Evolutionary conservation across 2,329 filamentous ascomycete species (phyloP).

Genomic region (Stagonosporopsis chrysanthemi): DNA sequence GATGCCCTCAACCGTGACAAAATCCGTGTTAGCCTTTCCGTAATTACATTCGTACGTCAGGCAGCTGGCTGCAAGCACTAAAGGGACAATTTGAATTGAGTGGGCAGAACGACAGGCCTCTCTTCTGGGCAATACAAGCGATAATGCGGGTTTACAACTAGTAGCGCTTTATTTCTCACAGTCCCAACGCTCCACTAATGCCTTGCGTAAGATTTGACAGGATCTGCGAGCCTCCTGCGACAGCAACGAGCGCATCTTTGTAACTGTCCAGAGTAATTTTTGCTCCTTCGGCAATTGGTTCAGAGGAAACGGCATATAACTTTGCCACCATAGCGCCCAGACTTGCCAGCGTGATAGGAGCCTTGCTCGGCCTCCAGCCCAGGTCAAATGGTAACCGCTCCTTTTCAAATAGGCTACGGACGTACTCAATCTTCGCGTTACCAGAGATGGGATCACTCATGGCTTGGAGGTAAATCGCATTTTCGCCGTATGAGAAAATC

Average conservation of each 20-base stretch:
- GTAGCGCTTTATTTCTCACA: neutral
- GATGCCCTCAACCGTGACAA: too few species aligned
- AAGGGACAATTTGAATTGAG: too few species aligned
- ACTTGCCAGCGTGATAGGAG: slow-evolving; percentile 22
- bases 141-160: too few species aligned
- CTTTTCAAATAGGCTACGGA: slow-evolving; percentile 24
- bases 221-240: slow-evolving; percentile 19
- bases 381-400: slow-evolving; percentile 25
- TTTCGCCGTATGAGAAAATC: slow-evolving; percentile 27
- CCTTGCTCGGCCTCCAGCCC: slow-evolving; percentile 26
- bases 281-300: slow-evolving; percentile 15
- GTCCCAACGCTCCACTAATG: slow-evolving; percentile 21
- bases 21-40: too few species aligned
- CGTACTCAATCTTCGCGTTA: slow-evolving; percentile 20
- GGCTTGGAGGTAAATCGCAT: slow-evolving; percentile 21
- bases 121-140: too few species aligned
- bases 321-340: slow-evolving; percentile 24
- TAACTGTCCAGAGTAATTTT: slow-evolving; percentile 24
- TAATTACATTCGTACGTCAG: too few species aligned
- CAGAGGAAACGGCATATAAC: slow-evolving; percentile 11
- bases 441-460: slow-evolving; percentile 21
- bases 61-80: too few species aligned
- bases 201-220: slow-evolving; percentile 24
- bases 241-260: slow-evolving; percentile 21
- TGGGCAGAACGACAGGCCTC: too few species aligned